Evolutionary conservation across 495 filamentous ascomycete species (phyloP).

Genomic region (Rusavskia elegans): DNA sequence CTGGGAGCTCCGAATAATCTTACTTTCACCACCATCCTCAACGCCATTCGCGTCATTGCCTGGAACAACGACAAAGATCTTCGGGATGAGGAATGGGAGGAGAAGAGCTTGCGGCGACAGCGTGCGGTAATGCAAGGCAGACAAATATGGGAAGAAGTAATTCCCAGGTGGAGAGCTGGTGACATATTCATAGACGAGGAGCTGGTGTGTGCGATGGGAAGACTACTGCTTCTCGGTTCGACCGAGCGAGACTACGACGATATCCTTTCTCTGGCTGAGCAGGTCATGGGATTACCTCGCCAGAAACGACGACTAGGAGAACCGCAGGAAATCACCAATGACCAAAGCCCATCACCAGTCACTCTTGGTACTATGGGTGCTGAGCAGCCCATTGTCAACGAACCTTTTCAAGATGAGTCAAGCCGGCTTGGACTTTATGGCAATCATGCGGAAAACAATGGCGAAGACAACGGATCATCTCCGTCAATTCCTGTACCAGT

Average conservation of each 20-base stretch:
- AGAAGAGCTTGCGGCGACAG: constrained; percentile 18
- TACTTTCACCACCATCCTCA: constrained; percentile 72
- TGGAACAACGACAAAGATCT: constrained; percentile 13
- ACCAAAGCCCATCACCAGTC: not conserved
- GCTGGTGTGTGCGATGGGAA: constrained; percentile 61
- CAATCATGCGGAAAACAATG: not conserved
- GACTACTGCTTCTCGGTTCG: constrained; percentile 44
- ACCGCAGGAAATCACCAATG: not conserved
- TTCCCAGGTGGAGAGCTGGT: constrained; percentile 53
- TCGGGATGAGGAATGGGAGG: constrained; percentile 18
- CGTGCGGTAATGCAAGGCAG: constrained; percentile 40
- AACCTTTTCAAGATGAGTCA: too few relatives aligned
- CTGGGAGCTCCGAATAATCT: constrained; percentile 41
- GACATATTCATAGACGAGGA: constrained; percentile 54
- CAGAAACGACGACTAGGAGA: constrained; percentile 3
- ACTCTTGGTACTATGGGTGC: not conserved
- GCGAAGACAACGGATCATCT: not conserved
- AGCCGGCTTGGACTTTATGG: not conserved
- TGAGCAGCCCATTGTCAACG: not conserved
- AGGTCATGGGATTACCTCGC: constrained; percentile 56
- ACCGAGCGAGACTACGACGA: constrained; percentile 47
- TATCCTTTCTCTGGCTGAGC: constrained; percentile 53
- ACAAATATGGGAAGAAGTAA: constrained; percentile 65
- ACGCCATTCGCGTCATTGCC: constrained; percentile 38
- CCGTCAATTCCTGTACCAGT: too few relatives aligned